Evolutionary conservation across 2,329 filamentous ascomycete genomes (phyloP).

Genomic region (Fusarium oligoseptatum): DNA sequence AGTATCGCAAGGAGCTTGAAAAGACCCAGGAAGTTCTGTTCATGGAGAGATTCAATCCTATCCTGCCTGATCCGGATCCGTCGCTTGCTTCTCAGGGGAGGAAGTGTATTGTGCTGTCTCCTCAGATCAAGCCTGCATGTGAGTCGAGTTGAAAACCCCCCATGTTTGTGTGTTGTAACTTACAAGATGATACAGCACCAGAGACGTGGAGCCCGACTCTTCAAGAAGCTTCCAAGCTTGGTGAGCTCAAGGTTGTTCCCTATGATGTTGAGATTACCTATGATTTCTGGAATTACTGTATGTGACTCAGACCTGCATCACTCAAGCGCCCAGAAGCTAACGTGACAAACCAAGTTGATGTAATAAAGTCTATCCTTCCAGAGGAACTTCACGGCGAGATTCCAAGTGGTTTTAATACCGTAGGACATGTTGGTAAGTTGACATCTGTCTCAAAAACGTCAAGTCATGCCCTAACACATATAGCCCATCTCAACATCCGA

Average conservation of each 20-base stretch:
- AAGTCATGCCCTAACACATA: conserved; percentile 21
- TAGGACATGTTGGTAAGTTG: conserved; percentile 83
- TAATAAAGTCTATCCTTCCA: conserved; percentile 85
- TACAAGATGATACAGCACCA: conserved; percentile 53
- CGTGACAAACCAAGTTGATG: conserved; percentile 70
- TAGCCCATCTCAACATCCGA: conserved; percentile 91
- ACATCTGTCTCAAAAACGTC: not conserved
- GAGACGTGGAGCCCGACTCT: conserved; percentile 83
- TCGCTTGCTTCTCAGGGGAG: conserved; percentile 65
- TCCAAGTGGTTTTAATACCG: conserved; percentile 87
- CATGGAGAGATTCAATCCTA: conserved; percentile 72
- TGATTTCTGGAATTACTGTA: conserved; percentile 87
- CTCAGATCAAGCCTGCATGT: conserved; percentile 68
- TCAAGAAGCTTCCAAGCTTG: conserved; percentile 74
- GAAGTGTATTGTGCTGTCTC: conserved; percentile 73
- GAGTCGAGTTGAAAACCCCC: conserved; percentile 22
- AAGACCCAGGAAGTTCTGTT: conserved; percentile 75
- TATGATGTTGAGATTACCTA: conserved; percentile 85
- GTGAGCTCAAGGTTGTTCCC: conserved; percentile 78
- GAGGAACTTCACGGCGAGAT: conserved; percentile 84
- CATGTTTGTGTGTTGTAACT: conserved; percentile 3
- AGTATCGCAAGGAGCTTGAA: conserved; percentile 75
- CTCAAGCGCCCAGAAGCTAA: conserved; percentile 30
- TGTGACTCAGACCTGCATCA: conserved; percentile 41
- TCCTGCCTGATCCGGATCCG: conserved; percentile 73